phyloP scores from a whole-genome alignment of 371 early-diverging fungal species.

The Chytridiales sp. region DNA sequence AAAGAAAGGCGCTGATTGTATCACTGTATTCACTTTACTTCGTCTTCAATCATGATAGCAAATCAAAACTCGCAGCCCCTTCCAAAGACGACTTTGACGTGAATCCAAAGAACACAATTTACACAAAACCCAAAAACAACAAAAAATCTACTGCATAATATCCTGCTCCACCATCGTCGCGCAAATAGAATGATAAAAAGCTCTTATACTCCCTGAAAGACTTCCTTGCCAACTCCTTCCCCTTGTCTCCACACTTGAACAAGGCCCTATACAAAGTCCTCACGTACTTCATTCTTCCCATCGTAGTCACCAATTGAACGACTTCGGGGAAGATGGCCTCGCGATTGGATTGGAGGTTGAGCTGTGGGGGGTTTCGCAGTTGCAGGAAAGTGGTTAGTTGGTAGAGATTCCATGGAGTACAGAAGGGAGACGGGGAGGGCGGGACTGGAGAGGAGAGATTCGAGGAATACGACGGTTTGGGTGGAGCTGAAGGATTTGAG shows the following conservation, averaged over 20 bases:
- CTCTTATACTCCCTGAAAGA: slow-evolving; percentile 75
- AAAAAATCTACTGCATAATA: no score
- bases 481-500: slow-evolving; percentile 17
- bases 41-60: no score
- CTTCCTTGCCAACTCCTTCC: slow-evolving; percentile 71
- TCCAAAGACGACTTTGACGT: no score
- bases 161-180: slow-evolving; percentile 46
- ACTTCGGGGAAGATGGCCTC: slow-evolving; percentile 74
- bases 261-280: slow-evolving; percentile 76
- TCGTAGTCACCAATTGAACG: slow-evolving; percentile 73
- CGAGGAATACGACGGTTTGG: slow-evolving; percentile 71
- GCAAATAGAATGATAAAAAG: slow-evolving; percentile 94
- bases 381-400: slow-evolving; percentile 65
- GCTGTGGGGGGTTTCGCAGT: slow-evolving; percentile 81
- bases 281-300: slow-evolving; percentile 96
- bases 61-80: no score
- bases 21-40: no score
- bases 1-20: no score
- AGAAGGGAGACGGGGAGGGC: slow-evolving; percentile 63
- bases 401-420: slow-evolving; percentile 74
- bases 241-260: slow-evolving; percentile 60
- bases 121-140: no score
- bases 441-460: slow-evolving; percentile 65
- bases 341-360: slow-evolving; percentile 77
- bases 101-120: no score